A percentile compares a stretch with the other conserved stretches of the same genome.
Evolutionary conservation across 129 eudicot species (phyloP).

Genomic region (Saussurea involucrata): DNA sequence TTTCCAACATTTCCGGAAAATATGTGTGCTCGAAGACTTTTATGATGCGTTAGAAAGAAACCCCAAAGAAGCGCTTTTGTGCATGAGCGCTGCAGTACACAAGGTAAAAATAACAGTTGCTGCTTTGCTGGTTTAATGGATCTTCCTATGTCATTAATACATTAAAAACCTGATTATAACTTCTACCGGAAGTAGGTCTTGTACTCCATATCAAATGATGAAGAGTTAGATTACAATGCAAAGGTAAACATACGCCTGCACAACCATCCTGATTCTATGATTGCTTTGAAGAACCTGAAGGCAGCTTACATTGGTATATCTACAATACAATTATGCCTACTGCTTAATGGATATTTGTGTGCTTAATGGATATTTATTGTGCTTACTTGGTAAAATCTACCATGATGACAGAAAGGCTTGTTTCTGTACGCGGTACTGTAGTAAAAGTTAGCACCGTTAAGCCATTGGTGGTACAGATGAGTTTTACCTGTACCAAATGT

Average conservation of each 20-base stretch:
- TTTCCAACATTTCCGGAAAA: slow-evolving; percentile 67
- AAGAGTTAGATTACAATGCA: slow-evolving; percentile 31
- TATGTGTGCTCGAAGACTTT: slow-evolving; percentile 46
- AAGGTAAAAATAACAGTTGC: slow-evolving; percentile 37
- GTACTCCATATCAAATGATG: slow-evolving; percentile 26
- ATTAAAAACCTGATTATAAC: not conserved
- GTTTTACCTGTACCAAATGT: slow-evolving; percentile 70
- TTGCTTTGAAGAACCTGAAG: slow-evolving; percentile 87
- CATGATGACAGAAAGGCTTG: slow-evolving; percentile 65
- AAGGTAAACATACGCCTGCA: slow-evolving; percentile 83
- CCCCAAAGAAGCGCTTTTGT: slow-evolving; percentile 84
- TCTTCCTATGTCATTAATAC: not conserved
- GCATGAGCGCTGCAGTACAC: slow-evolving; percentile 87
- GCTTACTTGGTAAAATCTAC: slow-evolving; percentile 8
- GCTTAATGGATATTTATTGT: not conserved
- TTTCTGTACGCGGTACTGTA: slow-evolving; percentile 85
- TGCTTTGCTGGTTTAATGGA: slow-evolving; percentile 3
- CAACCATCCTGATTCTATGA: slow-evolving; percentile 77
- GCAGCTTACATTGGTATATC: slow-evolving; percentile 89
- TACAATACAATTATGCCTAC: not conserved
- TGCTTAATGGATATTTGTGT: no score
- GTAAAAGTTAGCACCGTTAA: slow-evolving; percentile 88
- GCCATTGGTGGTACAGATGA: slow-evolving; percentile 87
- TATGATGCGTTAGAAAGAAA: slow-evolving; percentile 52
- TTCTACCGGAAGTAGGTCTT: slow-evolving; percentile 30